A percentile compares a stretch with the other conserved stretches of the same genome.
These are phyloP conservation scores for Trichoderma gamsii DNA, from an alignment of 495 filamentous ascomycete species.

Conservation along the genomic window DNA sequence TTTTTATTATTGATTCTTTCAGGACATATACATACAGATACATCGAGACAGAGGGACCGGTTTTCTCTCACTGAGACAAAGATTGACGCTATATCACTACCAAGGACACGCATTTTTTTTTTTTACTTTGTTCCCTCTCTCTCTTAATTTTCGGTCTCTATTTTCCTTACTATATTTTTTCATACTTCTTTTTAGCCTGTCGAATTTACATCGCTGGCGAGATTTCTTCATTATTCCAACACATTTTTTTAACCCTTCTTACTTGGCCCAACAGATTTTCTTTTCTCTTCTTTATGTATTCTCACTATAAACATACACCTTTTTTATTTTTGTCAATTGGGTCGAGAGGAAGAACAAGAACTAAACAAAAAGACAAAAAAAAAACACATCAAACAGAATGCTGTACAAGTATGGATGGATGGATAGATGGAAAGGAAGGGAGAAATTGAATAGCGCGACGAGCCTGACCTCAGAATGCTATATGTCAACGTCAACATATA, in stretches of 20 bases:
- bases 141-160: background rate
- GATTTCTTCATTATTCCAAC: background rate
- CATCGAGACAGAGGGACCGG: background rate
- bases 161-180: background rate
- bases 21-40: background rate
- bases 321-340: conserved; percentile 7
- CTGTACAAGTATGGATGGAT: background rate
- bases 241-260: background rate
- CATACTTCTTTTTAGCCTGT: background rate
- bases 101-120: background rate
- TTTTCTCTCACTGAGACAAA: conserved; percentile 1
- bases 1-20: conserved; percentile 11
- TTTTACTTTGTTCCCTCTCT: background rate
- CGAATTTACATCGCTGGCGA: background rate
- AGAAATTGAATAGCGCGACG: background rate
- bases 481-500: background rate
- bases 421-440: background rate
- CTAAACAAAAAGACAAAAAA: background rate
- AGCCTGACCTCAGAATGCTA: background rate
- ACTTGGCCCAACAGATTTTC: background rate
- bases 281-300: background rate
- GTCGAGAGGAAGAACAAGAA: background rate
- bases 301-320: background rate
- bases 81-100: conserved; percentile 1
- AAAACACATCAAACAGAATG: background rate